phyloP scores from a whole-genome alignment of 768 basidiomycete species.

The Suillus subluteus region DNA sequence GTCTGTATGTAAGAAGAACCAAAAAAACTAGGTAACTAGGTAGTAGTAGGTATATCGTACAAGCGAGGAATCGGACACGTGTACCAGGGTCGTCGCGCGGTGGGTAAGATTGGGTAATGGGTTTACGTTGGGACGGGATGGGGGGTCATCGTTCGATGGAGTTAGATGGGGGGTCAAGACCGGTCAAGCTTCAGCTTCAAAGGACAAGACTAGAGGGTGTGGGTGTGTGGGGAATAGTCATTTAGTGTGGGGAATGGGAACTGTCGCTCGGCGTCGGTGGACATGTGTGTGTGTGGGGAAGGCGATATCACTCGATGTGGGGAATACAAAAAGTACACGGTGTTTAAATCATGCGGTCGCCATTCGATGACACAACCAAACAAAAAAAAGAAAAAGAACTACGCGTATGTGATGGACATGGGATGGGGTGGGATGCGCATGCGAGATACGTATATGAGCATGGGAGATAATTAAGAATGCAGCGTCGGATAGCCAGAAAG shows the following conservation, averaged over 20 bases:
- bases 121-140: background rate
- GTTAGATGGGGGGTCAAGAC: background rate
- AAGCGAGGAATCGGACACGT: conserved; percentile 1
- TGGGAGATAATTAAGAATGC: conserved; percentile 15
- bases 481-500: conserved; percentile 11
- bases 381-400: background rate
- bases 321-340: conserved; percentile 2
- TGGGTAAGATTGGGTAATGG: conserved; percentile 8
- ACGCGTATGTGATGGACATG: conserved; percentile 1
- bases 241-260: background rate
- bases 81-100: background rate
- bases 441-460: conserved; percentile 8
- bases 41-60: background rate
- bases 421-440: background rate
- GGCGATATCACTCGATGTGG: background rate
- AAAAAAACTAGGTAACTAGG: background rate
- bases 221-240: background rate
- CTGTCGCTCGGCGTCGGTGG: background rate
- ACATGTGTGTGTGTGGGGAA: conserved; percentile 2
- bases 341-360: conserved; percentile 1
- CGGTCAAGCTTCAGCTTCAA: background rate
- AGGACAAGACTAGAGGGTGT: background rate
- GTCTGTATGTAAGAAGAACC: background rate
- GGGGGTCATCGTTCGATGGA: background rate
- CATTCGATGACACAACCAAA: background rate